Conservation (phyloP, 164 flowering plant species). For the Akebia trifoliata region DNA sequence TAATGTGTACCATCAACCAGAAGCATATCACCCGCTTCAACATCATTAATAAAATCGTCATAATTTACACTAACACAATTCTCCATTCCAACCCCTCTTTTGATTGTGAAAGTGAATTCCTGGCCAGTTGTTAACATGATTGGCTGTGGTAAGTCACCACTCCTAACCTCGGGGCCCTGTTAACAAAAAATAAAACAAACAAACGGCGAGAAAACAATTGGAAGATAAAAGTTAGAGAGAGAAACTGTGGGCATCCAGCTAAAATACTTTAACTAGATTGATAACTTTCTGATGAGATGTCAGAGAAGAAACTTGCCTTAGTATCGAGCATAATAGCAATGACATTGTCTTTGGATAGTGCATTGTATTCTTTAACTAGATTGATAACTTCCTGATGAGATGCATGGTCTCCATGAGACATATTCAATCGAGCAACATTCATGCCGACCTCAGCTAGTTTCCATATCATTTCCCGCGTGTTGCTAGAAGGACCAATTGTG, state of each 20-base stretch:
- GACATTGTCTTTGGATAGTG: conserved; percentile 72
- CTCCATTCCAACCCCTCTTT: conserved; percentile 86
- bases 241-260: not conserved
- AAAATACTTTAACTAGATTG: too few species aligned
- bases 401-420: conserved; percentile 97
- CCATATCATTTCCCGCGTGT: conserved; percentile 94
- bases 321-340: conserved; percentile 97
- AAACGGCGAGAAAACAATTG: not conserved
- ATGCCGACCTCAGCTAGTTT: conserved; percentile 95
- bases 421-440: conserved; percentile 90
- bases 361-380: conserved; percentile 89
- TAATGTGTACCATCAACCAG: conserved; percentile 85
- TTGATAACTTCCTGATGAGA: conserved; percentile 96
- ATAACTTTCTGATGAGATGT: not conserved
- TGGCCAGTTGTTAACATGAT: conserved; percentile 64
- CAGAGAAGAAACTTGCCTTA: conserved; percentile 43
- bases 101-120: conserved; percentile 87
- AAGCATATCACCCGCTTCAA: conserved; percentile 93
- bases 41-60: conserved; percentile 97
- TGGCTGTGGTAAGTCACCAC: conserved; percentile 98
- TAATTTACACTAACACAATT: conserved; percentile 94
- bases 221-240: not conserved
- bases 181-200: not conserved
- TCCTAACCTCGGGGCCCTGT: conserved; percentile 98
- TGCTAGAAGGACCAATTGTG: conserved; percentile 92